Conservation (phyloP, 495 filamentous ascomycete species). For the Articulospora tetracladia region DNA sequence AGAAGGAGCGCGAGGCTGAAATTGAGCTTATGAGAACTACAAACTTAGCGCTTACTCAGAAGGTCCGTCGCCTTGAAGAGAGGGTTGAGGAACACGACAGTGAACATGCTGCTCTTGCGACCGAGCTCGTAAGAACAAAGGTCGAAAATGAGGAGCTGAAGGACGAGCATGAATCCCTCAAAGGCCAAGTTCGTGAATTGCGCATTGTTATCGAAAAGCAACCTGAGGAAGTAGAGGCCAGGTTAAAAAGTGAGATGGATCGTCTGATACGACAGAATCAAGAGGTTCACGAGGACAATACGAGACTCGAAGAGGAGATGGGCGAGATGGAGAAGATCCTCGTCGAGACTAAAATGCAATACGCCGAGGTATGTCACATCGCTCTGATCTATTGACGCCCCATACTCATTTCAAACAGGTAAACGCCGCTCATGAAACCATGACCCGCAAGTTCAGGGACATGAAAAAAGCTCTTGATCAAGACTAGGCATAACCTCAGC, state of each 20-base stretch:
- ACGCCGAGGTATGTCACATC: slow-evolving; percentile 73
- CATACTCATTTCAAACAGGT: slow-evolving; percentile 41
- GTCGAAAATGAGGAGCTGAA: slow-evolving; percentile 87
- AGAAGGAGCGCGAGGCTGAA: slow-evolving; percentile 79
- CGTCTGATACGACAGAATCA: slow-evolving; percentile 87
- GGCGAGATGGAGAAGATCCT: slow-evolving; percentile 91
- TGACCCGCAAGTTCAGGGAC: slow-evolving; percentile 78
- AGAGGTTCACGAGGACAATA: slow-evolving; percentile 93
- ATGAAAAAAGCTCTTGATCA: slow-evolving; percentile 61
- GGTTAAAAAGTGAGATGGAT: slow-evolving; percentile 82
- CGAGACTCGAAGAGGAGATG: slow-evolving; percentile 82
- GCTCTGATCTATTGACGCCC: background rate
- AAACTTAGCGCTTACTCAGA: slow-evolving; percentile 58
- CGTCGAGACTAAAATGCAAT: slow-evolving; percentile 90
- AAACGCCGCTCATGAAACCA: slow-evolving; percentile 67
- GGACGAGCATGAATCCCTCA: slow-evolving; percentile 84
- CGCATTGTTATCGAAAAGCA: slow-evolving; percentile 83
- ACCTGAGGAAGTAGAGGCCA: slow-evolving; percentile 80
- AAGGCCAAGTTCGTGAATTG: slow-evolving; percentile 77
- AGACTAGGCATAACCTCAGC: background rate
- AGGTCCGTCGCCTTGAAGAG: slow-evolving; percentile 81
- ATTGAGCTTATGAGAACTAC: slow-evolving; percentile 68
- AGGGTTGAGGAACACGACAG: slow-evolving; percentile 83
- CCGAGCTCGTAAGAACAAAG: slow-evolving; percentile 84
- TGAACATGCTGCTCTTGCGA: slow-evolving; percentile 90